A percentile compares a stretch with the other conserved stretches of the same genome.
These are phyloP conservation scores for Fusarium musae DNA, from an alignment of 2,329 filamentous ascomycete genomes.

Conservation along the genomic window DNA sequence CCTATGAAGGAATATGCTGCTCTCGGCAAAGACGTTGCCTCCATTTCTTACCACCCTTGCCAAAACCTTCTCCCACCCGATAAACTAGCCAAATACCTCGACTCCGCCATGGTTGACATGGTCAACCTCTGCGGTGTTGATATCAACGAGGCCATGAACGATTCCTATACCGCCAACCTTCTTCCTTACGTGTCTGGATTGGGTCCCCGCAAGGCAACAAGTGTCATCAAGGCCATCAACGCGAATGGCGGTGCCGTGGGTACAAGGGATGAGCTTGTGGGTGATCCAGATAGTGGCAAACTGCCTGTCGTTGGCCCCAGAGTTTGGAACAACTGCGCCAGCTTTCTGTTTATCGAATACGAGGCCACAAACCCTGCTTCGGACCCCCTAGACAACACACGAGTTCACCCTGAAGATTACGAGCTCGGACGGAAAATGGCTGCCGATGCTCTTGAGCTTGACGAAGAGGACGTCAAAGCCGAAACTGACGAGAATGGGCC, in stretches of 20 bases:
- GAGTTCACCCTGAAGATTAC: constrained; percentile 98
- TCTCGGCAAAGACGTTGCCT: constrained; percentile 86
- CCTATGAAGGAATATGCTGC: constrained; percentile 97
- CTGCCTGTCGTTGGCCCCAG: constrained; percentile 84
- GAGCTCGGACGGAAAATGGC: constrained; percentile 98
- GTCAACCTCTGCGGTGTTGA: constrained; percentile 97
- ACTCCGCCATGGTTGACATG: constrained; percentile 98
- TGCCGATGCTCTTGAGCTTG: constrained; percentile 92
- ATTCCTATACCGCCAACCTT: constrained; percentile 85
- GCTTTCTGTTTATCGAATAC: constrained; percentile 91
- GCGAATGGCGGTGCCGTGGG: constrained; percentile 87
- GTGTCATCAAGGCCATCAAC: constrained; percentile 79
- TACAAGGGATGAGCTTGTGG: constrained; percentile 87
- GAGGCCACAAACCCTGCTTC: constrained; percentile 83
- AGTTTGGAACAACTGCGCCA: constrained; percentile 97
- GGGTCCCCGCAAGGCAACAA: constrained; percentile 91
- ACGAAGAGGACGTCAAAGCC: constrained; percentile 97
- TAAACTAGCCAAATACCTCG: constrained; percentile 85
- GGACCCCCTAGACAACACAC: constrained; percentile 95
- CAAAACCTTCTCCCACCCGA: constrained; percentile 90
- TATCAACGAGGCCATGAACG: constrained; percentile 88
- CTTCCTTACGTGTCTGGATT: constrained; percentile 92
- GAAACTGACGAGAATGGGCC: constrained; percentile 91
- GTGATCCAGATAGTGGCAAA: constrained; percentile 83
- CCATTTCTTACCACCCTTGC: constrained; percentile 87